These are phyloP conservation scores for Colletotrichum cuscutae DNA, from an alignment of 2,329 filamentous ascomycete species.

Conservation along the genomic window DNA sequence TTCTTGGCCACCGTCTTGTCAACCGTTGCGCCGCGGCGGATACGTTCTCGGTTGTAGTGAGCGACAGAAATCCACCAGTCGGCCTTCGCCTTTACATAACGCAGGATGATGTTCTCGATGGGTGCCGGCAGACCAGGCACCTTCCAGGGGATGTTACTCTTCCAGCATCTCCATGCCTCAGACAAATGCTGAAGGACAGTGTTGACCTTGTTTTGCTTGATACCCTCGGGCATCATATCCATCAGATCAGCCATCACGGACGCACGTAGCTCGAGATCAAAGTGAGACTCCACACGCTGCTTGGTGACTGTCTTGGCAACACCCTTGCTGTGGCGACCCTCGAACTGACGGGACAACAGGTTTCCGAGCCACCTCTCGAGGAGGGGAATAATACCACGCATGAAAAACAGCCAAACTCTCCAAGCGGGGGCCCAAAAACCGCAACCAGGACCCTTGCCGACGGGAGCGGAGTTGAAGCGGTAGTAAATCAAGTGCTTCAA, in stretches of 20 bases:
- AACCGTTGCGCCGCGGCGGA: conserved; percentile 93
- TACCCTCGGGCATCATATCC: conserved; percentile 99
- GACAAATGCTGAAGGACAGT: conserved; percentile 96
- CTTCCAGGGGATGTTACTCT: conserved; percentile 99
- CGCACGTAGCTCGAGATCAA: conserved; percentile 94
- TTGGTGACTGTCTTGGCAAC: conserved; percentile 99
- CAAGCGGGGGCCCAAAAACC: conserved; percentile 99
- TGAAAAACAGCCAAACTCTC: conserved; percentile 99
- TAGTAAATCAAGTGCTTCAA: conserved; percentile 99
- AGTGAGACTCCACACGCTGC: conserved; percentile 98
- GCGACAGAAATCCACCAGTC: conserved; percentile 99
- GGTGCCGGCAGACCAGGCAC: conserved; percentile 95
- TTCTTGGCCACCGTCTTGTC: conserved; percentile 99
- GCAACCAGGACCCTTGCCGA: conserved; percentile 96
- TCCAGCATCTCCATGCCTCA: conserved; percentile 99
- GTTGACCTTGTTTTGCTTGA: conserved; percentile 99
- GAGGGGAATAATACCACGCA: conserved; percentile 96
- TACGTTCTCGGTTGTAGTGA: conserved; percentile 98
- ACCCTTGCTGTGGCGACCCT: conserved; percentile 97
- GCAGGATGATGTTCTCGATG: conserved; percentile 98
- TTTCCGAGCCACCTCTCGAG: conserved; percentile 98
- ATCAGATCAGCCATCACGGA: conserved; percentile 99
- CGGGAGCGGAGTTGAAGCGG: conserved; percentile 95
- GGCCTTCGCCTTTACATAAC: conserved; percentile 98
- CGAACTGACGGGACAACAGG: conserved; percentile 94